Base-by-base conservation (phyloP, 2,329 filamentous ascomycete species). In the Monosporascus sp. region DNA sequence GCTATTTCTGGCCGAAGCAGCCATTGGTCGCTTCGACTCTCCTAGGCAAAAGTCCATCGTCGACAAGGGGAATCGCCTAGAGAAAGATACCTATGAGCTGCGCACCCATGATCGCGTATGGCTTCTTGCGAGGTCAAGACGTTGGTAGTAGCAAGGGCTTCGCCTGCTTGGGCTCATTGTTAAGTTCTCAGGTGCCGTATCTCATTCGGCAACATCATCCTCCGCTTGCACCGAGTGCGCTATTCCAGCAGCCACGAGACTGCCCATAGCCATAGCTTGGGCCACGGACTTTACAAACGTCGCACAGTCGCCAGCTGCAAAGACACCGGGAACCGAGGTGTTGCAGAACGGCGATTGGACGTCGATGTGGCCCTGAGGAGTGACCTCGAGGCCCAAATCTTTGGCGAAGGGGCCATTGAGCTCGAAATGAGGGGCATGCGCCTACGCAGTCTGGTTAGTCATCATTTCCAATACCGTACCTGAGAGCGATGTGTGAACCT, bases 261-360 rank as follows among this genome's bases (percentile, higher is more conserved):
- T 53, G 8, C 64, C 64, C 61, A 65, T 68, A 50, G 55, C 57
- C 8, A 60, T 60, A 11, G 66, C 64, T 25, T 53, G 56, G 3
- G 63, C 52, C 46, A 70, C 60, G 24, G 58, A 50, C 44, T 58
- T 61, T 48, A 66, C 25, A 27, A 56, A 52, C 5, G 65, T 65
- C 3, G 63, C 63, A 50, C 70, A 74, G 63, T 85, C 81, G 0
- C 81, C 81, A 1, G 70, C 77, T 0, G 79, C 79, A 65, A 78
- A 82, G 3, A 79, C 75, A 0, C 81, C 81, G 2, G 66, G 63
- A 0, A 80, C 71, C 51, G 63, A 78, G 3, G 79, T 80, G 61
- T 74, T 70, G 41, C 74, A 69, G 59, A 81, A 78, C 37, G 78
- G 77, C 2, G 62, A 57, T 20, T 65, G 66, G 0, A 66, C 64